A percentile compares a stretch with the other conserved stretches of the same genome.
Conservation (phyloP, 345 rosid species). For the Pelargonium nanum region DNA sequence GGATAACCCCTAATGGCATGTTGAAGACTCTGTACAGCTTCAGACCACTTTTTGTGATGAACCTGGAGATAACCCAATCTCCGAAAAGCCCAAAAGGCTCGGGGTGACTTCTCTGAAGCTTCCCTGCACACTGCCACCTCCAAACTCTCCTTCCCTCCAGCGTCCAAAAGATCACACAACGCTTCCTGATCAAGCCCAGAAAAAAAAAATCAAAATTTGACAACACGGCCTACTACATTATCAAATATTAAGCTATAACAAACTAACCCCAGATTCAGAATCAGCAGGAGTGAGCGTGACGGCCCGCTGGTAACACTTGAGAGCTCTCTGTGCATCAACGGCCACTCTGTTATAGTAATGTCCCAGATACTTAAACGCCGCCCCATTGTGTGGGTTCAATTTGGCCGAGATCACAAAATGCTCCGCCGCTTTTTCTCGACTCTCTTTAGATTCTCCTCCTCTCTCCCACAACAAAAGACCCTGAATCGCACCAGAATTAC, state of each 20-base stretch:
- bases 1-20: constrained; percentile 93
- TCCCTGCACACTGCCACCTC: constrained; percentile 63
- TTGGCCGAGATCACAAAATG: constrained; percentile 62
- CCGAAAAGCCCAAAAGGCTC: constrained; percentile 92
- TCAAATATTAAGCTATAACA: background rate
- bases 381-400: constrained; percentile 51
- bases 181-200: constrained; percentile 34
- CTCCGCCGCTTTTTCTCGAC: constrained; percentile 56
- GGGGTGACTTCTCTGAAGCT: constrained; percentile 70
- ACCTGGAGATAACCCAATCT: constrained; percentile 77
- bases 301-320: constrained; percentile 88
- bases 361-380: constrained; percentile 68
- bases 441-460: constrained; percentile 21
- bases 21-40: constrained; percentile 83
- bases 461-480: constrained; percentile 59
- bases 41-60: constrained; percentile 68
- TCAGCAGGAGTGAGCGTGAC: constrained; percentile 55
- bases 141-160: constrained; percentile 58
- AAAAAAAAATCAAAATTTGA: background rate
- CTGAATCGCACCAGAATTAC: constrained; percentile 21
- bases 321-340: constrained; percentile 55
- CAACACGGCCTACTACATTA: background rate
- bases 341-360: constrained; percentile 45
- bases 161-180: constrained; percentile 67
- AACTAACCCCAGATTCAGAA: constrained; percentile 47